Evolutionary conservation across 192 early-diverging fungal genomes (phyloP).

Genomic region (Mortierella alpina): DNA sequence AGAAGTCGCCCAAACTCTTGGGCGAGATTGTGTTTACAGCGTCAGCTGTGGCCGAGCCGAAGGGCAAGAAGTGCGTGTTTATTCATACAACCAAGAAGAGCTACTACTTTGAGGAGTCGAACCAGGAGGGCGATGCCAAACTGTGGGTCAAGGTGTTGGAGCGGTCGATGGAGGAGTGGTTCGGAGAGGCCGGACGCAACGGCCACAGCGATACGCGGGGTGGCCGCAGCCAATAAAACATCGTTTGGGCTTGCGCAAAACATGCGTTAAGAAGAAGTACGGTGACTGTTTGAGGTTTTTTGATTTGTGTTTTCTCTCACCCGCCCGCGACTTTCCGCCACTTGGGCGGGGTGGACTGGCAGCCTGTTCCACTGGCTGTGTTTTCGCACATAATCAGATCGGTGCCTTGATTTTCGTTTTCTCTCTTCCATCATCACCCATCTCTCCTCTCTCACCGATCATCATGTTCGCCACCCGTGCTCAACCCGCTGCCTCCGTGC

Average conservation of each 20-base stretch:
- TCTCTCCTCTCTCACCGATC: slow-evolving; percentile 1
- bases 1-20: slow-evolving; percentile 60
- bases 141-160: slow-evolving; percentile 57
- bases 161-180: slow-evolving; percentile 61
- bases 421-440: slow-evolving; percentile 17
- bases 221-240: too few species aligned
- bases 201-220: too few species aligned
- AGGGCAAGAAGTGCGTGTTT: slow-evolving; percentile 69
- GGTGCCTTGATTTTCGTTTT: slow-evolving; percentile 13
- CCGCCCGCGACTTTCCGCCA: background rate
- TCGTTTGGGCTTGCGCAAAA: too few species aligned
- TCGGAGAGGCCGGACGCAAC: slow-evolving; percentile 12
- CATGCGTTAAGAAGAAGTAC: background rate
- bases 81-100: slow-evolving; percentile 72
- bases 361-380: background rate
- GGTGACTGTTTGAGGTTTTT: background rate
- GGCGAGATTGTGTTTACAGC: slow-evolving; percentile 73
- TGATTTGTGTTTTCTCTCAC: too few species aligned
- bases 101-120: slow-evolving; percentile 67
- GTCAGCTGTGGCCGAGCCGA: slow-evolving; percentile 66
- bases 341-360: background rate
- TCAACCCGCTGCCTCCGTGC: slow-evolving; percentile 41
- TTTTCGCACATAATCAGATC: slow-evolving; percentile 13
- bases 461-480: slow-evolving; percentile 53
- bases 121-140: slow-evolving; percentile 58